Base-by-base conservation (phyloP, 1,284 basidiomycete species). In the Apiotrichum mycotoxinovorans region DNA sequence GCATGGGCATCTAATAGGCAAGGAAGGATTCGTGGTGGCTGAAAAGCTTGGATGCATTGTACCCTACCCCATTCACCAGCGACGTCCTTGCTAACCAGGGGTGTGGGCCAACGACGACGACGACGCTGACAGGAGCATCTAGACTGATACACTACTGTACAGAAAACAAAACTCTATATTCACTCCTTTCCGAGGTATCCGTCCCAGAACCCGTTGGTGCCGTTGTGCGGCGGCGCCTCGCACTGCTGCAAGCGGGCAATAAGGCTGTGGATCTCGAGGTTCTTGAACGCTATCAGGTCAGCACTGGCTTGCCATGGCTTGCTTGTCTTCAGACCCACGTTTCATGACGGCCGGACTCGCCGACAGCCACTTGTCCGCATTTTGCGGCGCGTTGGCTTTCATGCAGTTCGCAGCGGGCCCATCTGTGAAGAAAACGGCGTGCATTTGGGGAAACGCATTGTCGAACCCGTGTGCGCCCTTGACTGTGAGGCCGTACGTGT, bases 201-300 rank as follows among this genome's bases (percentile, higher is more conserved):
- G 40, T 58, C 49, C 58, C 58, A 60, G 41, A 60, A 56, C 3
- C 45, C 42, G 10, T 9, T 4, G 2, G 58, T 52, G 5, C 51
- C 54, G 27, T 60, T 60, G 25, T 82, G 90, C 25, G 74, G 69
- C 43, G 86, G 87, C 20, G 83, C 81, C 51, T 78, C 82, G 42
- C 92, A 82, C 2, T 84, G 85, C 37, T 94, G 77, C 46, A 94
- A 77, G 67, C 83, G 85, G 77, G 86, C 83, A 52, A 94, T 81
- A 20, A 95, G 83, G 61, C 86, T 86, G 73, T 93, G 93, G 35
- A 95, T 78, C 77, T 95, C 85, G 40, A 92, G 83, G 64, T 94
- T 95, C 70, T 80, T 73, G 75, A 95, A 94, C 11, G 84, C 83
- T 71, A 52, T 7, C 2, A 42, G n/a, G 51, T 48, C 26, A 38